Evolutionary conservation across 495 filamentous ascomycete genomes (phyloP).

Genomic region (Jackrogersella multiformis): DNA sequence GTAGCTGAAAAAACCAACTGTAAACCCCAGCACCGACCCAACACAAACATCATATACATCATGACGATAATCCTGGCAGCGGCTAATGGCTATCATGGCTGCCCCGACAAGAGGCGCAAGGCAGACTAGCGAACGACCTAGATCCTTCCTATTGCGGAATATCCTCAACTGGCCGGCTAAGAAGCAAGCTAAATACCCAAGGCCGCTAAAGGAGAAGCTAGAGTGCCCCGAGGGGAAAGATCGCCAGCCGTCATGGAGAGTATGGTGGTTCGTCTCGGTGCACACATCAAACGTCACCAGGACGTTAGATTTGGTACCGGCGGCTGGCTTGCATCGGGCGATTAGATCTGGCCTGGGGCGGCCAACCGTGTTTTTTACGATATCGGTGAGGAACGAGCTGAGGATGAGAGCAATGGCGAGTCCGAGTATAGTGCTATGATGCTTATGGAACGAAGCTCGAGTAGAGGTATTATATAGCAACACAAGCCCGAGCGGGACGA

Average conservation of each 20-base stretch:
- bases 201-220: constrained; percentile 83
- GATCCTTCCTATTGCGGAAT: constrained; percentile 75
- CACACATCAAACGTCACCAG: constrained; percentile 82
- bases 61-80: constrained; percentile 92
- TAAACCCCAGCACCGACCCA: constrained; percentile 77
- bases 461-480: constrained; percentile 69
- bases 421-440: constrained; percentile 85
- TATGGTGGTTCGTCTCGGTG: constrained; percentile 78
- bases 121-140: constrained; percentile 71
- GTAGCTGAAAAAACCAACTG: constrained; percentile 84
- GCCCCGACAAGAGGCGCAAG: constrained; percentile 79
- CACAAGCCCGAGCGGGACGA: constrained; percentile 72
- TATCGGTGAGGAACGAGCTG: constrained; percentile 84
- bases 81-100: constrained; percentile 86
- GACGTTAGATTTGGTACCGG: constrained; percentile 68
- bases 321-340: constrained; percentile 79
- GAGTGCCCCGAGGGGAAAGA: constrained; percentile 92
- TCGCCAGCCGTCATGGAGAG: constrained; percentile 90
- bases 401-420: constrained; percentile 80
- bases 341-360: constrained; percentile 91
- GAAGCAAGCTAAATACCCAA: constrained; percentile 86
- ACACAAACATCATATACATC: constrained; percentile 91
- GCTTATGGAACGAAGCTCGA: constrained; percentile 74
- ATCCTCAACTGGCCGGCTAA: constrained; percentile 81
- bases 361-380: constrained; percentile 91